phyloP scores from a whole-genome alignment of 2,329 filamentous ascomycete genomes.

The Penicillium occitanis region DNA sequence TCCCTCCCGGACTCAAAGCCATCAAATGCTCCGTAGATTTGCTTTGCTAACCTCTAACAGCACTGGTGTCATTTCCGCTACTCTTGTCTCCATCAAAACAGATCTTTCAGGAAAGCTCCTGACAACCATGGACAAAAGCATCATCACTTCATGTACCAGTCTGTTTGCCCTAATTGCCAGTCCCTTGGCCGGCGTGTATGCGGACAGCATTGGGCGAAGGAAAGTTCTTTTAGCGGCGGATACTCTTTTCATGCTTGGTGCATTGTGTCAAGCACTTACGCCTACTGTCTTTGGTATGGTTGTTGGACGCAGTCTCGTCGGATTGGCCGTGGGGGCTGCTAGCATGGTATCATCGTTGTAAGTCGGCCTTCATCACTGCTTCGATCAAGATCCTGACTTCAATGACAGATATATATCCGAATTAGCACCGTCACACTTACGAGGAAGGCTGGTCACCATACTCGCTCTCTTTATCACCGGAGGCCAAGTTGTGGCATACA shows the following conservation, averaged over 20 bases:
- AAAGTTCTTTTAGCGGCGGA: constrained; percentile 50
- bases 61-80: constrained; percentile 62
- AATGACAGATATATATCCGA: constrained; percentile 72
- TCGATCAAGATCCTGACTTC: background rate
- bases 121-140: constrained; percentile 57
- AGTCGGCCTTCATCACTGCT: constrained; percentile 24
- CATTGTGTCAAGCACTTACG: constrained; percentile 44
- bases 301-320: constrained; percentile 47
- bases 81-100: constrained; percentile 56
- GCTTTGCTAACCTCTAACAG: constrained; percentile 30
- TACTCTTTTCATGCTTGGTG: constrained; percentile 46
- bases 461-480: constrained; percentile 80
- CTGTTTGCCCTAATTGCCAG: constrained; percentile 59
- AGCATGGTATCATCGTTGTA: constrained; percentile 78
- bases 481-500: constrained; percentile 85
- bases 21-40: background rate
- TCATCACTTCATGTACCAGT: constrained; percentile 60
- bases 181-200: constrained; percentile 55
- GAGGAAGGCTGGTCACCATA: constrained; percentile 79
- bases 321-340: constrained; percentile 49
- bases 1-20: background rate
- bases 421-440: constrained; percentile 70
- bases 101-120: constrained; percentile 53
- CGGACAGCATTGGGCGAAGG: constrained; percentile 50
- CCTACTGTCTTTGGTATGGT: constrained; percentile 48